Evolutionary conservation across 257 asterid genomes (phyloP).

Genomic region (Thymus mandschuricus): DNA sequence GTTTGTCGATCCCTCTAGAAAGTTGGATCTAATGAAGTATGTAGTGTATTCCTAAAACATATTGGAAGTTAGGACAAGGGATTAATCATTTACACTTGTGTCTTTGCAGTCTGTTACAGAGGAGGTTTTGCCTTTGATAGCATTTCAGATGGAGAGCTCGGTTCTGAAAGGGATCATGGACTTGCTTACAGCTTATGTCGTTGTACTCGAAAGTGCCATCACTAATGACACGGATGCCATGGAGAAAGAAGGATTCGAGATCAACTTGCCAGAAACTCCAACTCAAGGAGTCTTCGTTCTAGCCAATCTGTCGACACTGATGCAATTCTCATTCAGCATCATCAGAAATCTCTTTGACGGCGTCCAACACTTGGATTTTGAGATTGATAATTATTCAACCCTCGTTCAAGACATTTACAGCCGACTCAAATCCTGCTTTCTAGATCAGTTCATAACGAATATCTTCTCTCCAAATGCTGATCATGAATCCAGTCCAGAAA

Average conservation of each 20-base stretch:
- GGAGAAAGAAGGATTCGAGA: slow-evolving; percentile 38
- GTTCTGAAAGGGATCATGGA: slow-evolving; percentile 61
- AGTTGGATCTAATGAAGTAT: too few species aligned
- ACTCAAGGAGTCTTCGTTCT: slow-evolving; percentile 58
- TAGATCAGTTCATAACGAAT: slow-evolving; percentile 49
- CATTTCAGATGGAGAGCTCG: slow-evolving; percentile 62
- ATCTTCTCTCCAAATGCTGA: slow-evolving; percentile 48
- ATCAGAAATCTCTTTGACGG: slow-evolving; percentile 45
- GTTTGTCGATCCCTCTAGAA: slow-evolving; percentile 36
- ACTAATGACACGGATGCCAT: slow-evolving; percentile 30
- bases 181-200: slow-evolving; percentile 48
- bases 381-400: slow-evolving; percentile 43
- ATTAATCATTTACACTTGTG: background rate
- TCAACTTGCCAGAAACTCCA: slow-evolving; percentile 44
- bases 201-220: slow-evolving; percentile 55
- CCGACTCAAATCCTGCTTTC: slow-evolving; percentile 49
- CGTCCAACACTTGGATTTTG: slow-evolving; percentile 47
- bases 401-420: slow-evolving; percentile 42
- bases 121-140: slow-evolving; percentile 54
- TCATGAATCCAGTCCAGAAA: slow-evolving; percentile 38
- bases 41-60: too few species aligned
- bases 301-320: slow-evolving; percentile 56
- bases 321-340: slow-evolving; percentile 45
- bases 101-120: slow-evolving; percentile 45
- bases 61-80: background rate